Percentiles rank a stretch among this genome's conserved stretches.
These are phyloP conservation scores for Phialocephala sp. DNA, from an alignment of 2,329 filamentous ascomycete genomes.

Conservation along the genomic window DNA sequence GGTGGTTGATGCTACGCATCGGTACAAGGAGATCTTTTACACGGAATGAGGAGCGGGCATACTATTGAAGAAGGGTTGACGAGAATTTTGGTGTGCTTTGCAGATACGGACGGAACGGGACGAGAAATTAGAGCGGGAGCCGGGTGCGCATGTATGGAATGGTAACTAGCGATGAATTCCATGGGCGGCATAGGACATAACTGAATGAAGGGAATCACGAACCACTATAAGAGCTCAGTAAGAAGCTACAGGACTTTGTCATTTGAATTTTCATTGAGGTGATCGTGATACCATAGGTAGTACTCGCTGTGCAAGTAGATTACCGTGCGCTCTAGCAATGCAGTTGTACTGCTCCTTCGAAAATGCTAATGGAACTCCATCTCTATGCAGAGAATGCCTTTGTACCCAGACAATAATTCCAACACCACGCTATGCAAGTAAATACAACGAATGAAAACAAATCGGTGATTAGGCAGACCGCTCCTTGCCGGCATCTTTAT, in stretches of 20 bases:
- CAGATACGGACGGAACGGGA: background rate
- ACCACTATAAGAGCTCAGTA: background rate
- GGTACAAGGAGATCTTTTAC: constrained; percentile 81
- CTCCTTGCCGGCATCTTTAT: constrained; percentile 16
- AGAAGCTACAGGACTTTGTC: background rate
- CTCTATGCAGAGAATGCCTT: constrained; percentile 18
- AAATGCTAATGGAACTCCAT: constrained; percentile 27
- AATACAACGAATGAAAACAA: constrained; percentile 20
- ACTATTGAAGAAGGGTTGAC: background rate
- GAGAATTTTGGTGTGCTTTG: background rate
- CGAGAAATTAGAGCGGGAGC: background rate
- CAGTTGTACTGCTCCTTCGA: constrained; percentile 7
- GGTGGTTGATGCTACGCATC: constrained; percentile 86
- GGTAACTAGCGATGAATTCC: background rate
- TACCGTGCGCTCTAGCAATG: constrained; percentile 1
- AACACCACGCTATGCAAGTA: constrained; percentile 38
- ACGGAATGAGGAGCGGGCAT: constrained; percentile 15
- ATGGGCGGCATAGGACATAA: background rate
- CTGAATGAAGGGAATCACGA: background rate
- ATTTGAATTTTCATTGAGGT: background rate
- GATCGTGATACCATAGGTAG: background rate
- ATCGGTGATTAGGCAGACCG: background rate
- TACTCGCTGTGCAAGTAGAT: background rate
- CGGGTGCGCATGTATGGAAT: background rate
- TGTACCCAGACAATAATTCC: constrained; percentile 15